Conservation (phyloP, 352 stramenopile species). For the Phytophthora ohioensis region DNA sequence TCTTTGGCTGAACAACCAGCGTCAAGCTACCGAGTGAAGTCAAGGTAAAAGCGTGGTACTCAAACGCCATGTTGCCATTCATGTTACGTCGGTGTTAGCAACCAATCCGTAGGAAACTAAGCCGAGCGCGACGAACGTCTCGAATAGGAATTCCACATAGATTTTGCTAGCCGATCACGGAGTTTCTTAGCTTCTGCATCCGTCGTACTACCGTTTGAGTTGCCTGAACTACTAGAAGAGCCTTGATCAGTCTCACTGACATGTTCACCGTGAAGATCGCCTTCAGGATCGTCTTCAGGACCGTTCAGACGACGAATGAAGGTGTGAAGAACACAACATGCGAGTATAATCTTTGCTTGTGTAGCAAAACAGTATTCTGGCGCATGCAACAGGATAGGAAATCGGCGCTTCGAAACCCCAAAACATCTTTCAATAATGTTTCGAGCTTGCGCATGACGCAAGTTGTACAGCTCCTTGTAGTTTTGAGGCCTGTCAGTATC, state of each 20-base stretch:
- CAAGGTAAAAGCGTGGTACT: background rate
- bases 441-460: constrained; percentile 25
- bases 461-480: constrained; percentile 35
- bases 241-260: background rate
- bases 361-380: constrained; percentile 14
- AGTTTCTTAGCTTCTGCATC: constrained; percentile 14
- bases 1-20: constrained; percentile 20
- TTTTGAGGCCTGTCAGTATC: constrained; percentile 18
- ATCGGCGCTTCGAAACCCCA: constrained; percentile 27
- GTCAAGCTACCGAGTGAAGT: background rate
- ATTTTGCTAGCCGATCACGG: constrained; percentile 16
- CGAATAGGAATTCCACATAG: constrained; percentile 27
- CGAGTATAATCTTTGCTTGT: constrained; percentile 24
- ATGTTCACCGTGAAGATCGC: constrained; percentile 2
- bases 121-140: background rate
- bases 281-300: background rate
- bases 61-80: background rate
- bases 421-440: constrained; percentile 32
- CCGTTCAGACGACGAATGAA: constrained; percentile 20
- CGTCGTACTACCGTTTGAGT: background rate
- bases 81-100: no score
- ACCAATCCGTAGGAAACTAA: background rate
- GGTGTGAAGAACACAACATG: constrained; percentile 23
- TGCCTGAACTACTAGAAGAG: background rate
- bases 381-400: constrained; percentile 5